Percentiles rank a stretch among this genome's conserved stretches.
phyloP scores from a whole-genome alignment of 1,284 basidiomycete species.

The Boletellus deceptivus region DNA sequence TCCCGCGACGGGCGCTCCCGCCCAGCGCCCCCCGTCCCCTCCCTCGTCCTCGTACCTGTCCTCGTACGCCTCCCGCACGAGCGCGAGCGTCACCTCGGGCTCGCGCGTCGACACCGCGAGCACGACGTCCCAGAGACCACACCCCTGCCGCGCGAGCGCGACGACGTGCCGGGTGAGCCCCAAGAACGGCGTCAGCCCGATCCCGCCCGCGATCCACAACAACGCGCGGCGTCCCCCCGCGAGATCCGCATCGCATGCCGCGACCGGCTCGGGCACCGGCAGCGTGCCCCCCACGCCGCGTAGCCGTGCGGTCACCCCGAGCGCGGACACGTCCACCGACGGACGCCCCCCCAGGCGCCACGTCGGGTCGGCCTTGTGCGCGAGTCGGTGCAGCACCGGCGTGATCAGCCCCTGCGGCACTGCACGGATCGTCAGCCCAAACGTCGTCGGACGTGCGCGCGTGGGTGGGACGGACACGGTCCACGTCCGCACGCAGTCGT shows the following conservation, averaged over 20 bases:
- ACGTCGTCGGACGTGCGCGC: neutral
- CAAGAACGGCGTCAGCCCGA: neutral
- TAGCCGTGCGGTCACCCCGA: neutral
- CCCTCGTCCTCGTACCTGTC: neutral
- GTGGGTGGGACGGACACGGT: neutral
- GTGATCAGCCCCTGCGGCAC: neutral
- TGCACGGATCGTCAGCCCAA: neutral
- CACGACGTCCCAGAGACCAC: neutral
- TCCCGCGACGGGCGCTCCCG: neutral
- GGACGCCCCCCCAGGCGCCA: too few species aligned
- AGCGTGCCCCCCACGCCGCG: neutral
- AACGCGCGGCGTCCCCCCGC: neutral
- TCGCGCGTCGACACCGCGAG: neutral
- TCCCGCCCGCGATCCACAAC: neutral
- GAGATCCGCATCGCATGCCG: neutral
- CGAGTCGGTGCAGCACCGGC: neutral
- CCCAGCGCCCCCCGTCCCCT: neutral
- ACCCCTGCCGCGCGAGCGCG: neutral
- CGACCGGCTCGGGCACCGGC: neutral
- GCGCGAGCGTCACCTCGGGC: neutral
- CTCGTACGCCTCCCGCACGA: neutral
- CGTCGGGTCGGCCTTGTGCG: neutral
- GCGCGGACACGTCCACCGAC: neutral
- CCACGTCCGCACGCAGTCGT: neutral
- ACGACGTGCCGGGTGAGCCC: neutral